Evolutionary conservation across 208 protist species (phyloP), one percentile per base, ranked within the genome.

Genomic region (Leishmania lainsoni): DNA sequence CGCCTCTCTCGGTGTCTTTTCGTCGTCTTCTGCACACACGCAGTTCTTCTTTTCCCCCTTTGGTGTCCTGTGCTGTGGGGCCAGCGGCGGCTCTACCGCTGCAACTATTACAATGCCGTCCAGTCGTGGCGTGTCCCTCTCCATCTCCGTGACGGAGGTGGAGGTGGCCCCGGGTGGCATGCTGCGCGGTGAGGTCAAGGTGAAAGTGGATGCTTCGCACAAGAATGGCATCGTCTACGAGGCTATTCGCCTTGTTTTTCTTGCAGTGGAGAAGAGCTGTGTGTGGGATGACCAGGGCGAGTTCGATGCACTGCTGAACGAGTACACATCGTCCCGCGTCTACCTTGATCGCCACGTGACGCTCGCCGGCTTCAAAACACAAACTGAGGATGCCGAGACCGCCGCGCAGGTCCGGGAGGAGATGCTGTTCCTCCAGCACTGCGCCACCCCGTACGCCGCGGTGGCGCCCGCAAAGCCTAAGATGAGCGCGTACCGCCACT

Each of bases 341-440:
- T 93, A 93, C 80, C 86, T 93, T 32, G 83, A 83, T 45, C 87
- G 90, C 35, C 88, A 91, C 71, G 90, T 91, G 51, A 93, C 90
- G 2, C 87, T 91, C 16, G 74, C 90, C 10, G 90, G 90, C 48
- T 70, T 75, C 59, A 86, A 83, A 66, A 86, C 83, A 26, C 80
- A 79, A 58, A 74, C 78, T 32, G 86, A 90, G 75, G 87, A 93
- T 65, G 69, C 52, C 12, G 90, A 93, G 80, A 85, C 85, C 22
- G 77, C 83, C 39, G 79, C 72, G 78, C 90, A 93, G 84, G 83
- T 61, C 65, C 76, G 81, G 54, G 86, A 90, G 65, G 90, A 93
- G 81, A 35, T 90, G 73, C 76, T 89, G 66, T 93, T 87, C 69
- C 79, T 78, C 17, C 81, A 90, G 79, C 84, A 91, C 86, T 83